Conservation (phyloP, 176 grass and related monocot genomes). For the Carex parvula region DNA sequence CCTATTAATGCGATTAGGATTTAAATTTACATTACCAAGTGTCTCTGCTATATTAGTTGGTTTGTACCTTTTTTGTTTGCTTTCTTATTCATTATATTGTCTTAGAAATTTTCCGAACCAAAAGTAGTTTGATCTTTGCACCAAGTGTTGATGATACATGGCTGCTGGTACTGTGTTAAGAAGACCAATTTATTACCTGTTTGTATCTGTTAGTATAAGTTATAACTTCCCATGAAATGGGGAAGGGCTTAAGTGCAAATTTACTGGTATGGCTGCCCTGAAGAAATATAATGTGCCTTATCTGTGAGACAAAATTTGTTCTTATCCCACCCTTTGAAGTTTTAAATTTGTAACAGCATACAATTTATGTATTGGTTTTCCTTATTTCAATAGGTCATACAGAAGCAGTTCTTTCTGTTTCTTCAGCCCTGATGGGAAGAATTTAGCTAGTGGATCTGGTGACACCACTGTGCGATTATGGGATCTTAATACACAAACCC, state of each 20-base stretch:
- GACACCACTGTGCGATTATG: slow-evolving; percentile 87
- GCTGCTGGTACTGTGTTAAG: not conserved
- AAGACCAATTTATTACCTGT: not conserved
- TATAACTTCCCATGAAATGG: not conserved
- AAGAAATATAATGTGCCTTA: no score
- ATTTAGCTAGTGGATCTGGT: slow-evolving; percentile 86
- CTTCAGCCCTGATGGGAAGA: slow-evolving; percentile 73
- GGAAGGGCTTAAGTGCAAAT: no score
- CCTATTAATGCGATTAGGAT: not conserved
- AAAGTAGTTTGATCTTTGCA: not conserved
- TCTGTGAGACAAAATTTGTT: not conserved
- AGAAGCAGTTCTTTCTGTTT: slow-evolving; percentile 86
- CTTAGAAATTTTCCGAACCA: not conserved
- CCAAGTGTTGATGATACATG: not conserved
- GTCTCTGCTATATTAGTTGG: not conserved
- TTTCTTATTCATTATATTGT: not conserved
- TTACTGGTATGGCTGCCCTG: no score
- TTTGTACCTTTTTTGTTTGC: not conserved
- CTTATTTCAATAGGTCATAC: slow-evolving; percentile 54
- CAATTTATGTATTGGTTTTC: not conserved
- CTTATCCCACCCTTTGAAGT: not conserved
- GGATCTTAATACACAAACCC: slow-evolving; percentile 89
- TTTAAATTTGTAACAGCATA: not conserved
- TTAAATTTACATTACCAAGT: slow-evolving; percentile 1
- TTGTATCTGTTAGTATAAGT: not conserved